These are phyloP conservation scores for Haplosporangium gracile DNA, from an alignment of 192 early-diverging fungal species.

Conservation along the genomic window DNA sequence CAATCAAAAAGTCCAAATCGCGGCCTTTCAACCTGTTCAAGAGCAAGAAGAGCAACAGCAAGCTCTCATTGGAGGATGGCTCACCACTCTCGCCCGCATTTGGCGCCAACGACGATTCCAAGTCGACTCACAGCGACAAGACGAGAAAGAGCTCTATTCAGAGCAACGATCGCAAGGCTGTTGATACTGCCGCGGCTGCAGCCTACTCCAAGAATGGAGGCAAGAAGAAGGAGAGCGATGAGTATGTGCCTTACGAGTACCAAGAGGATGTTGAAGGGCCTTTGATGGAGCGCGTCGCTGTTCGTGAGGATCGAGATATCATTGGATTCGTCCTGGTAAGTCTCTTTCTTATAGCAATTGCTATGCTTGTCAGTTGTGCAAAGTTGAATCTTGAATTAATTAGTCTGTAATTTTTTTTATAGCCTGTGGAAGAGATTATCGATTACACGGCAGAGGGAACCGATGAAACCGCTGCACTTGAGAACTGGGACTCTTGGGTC, in stretches of 20 bases:
- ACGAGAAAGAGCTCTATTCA: slow-evolving; percentile 30
- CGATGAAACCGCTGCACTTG: slow-evolving; percentile 22
- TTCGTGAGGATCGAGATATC: slow-evolving; percentile 31
- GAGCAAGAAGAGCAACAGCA: slow-evolving; percentile 29
- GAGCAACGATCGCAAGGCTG: slow-evolving; percentile 9
- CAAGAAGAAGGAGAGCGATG: slow-evolving; percentile 35
- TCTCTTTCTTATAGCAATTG: neutral
- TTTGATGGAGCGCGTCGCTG: slow-evolving; percentile 46
- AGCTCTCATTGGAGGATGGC: slow-evolving; percentile 5
- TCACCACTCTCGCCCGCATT: slow-evolving; percentile 26
- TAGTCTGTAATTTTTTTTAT: neutral
- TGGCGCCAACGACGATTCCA: slow-evolving; percentile 17
- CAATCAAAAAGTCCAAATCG: slow-evolving; percentile 29
- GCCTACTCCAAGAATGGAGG: slow-evolving; percentile 12
- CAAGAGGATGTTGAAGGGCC: slow-evolving; percentile 49
- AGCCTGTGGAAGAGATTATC: slow-evolving; percentile 32
- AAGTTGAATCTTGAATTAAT: neutral
- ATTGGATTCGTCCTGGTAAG: slow-evolving; percentile 50
- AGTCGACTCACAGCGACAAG: slow-evolving; percentile 39
- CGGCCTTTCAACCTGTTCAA: slow-evolving; percentile 46
- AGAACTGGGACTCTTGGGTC: slow-evolving; percentile 58
- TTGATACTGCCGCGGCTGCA: neutral
- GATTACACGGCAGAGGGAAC: slow-evolving; percentile 4
- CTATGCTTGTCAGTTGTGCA: neutral
- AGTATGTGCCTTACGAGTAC: slow-evolving; percentile 51